Evolutionary conservation across 495 filamentous ascomycete species (phyloP), one percentile per base, ranked within the genome.

Genomic region (Daldinia grandis): DNA sequence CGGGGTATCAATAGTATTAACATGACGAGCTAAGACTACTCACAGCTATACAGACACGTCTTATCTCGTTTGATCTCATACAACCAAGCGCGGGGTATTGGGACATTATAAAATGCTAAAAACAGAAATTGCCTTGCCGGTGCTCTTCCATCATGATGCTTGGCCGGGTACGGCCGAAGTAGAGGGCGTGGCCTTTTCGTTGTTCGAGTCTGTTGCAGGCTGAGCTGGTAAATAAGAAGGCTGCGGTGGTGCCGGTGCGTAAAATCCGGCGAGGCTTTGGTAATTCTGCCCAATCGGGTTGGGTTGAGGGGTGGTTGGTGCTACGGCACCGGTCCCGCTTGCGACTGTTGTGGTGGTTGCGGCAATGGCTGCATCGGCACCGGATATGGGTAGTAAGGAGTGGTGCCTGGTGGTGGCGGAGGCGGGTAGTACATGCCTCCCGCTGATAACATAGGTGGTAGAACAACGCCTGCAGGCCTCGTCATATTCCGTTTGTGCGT

Each of bases 401-500:
- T 33, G 5, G 38, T 62, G 19, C 62, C 66, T 3, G 61, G 56
- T 6, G 56, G 49, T 28, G 49, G 44, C 1, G 72, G 44, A 12
- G 67, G 68, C 3, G 63, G 40, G 35, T 65, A 66, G 47, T 68
- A 76, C 66, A 76, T 67, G 58, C 44, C 54, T 27, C 60, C 66
- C 4, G 38, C 49, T 33, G 53, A 54, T 1, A 59, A 30, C n/a
- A 40, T 7, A 12, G 57, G 60, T 2, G 63, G 64, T 58, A 75
- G 35, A 44, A 76, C 57, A 10, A 75, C 17, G 3, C 72, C 70
- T 0, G 67, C 47, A 28, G 74, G 64, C 25, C 42, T 69, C 28
- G 71, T 1, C 5, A 50, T 1, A 58, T 81, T 79, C 35, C 74
- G 60, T 50, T 66, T 72, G 55, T 78, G 61, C 14, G 79, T 81